These are phyloP conservation scores for Dendrocalamus latiflorus DNA, from an alignment of 202 grass and related monocot species.

Conservation along the genomic window DNA sequence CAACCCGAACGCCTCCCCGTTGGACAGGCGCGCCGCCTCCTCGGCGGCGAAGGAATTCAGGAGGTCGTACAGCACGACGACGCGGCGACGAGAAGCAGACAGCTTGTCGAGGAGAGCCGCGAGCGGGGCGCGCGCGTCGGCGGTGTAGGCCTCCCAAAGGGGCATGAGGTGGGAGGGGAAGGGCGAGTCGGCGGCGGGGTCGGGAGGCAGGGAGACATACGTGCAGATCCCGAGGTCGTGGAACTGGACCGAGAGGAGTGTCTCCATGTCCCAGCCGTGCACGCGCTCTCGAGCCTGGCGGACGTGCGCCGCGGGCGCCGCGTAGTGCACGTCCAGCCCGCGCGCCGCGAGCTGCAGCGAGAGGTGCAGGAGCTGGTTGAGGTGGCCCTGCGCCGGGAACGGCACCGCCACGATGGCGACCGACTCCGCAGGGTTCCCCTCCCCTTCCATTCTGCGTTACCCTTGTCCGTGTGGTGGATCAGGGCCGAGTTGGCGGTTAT, in stretches of 20 bases:
- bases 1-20: conserved; percentile 35
- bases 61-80: conserved; percentile 46
- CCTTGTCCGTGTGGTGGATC: not conserved
- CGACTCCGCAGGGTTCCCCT: not conserved
- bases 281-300: conserved; percentile 46
- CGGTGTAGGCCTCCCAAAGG: conserved; percentile 17
- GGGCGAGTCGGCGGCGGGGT: not conserved
- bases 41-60: conserved; percentile 32
- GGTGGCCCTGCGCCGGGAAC: conserved; percentile 80
- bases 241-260: conserved; percentile 29
- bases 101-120: conserved; percentile 33
- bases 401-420: conserved; percentile 65
- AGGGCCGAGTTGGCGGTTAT: not conserved
- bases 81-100: conserved; percentile 2
- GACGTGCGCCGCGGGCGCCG: conserved; percentile 49
- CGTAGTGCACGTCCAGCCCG: conserved; percentile 61
- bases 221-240: conserved; percentile 34
- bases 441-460: not conserved
- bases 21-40: conserved; percentile 31
- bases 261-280: conserved; percentile 41
- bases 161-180: conserved; percentile 45
- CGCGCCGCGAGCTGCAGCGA: conserved; percentile 44
- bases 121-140: conserved; percentile 15
- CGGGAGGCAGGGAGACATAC: conserved; percentile 29
- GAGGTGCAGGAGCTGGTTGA: conserved; percentile 84